Base-by-base conservation (phyloP, 78 protist genomes). In the Isochrysis galbana region DNA sequence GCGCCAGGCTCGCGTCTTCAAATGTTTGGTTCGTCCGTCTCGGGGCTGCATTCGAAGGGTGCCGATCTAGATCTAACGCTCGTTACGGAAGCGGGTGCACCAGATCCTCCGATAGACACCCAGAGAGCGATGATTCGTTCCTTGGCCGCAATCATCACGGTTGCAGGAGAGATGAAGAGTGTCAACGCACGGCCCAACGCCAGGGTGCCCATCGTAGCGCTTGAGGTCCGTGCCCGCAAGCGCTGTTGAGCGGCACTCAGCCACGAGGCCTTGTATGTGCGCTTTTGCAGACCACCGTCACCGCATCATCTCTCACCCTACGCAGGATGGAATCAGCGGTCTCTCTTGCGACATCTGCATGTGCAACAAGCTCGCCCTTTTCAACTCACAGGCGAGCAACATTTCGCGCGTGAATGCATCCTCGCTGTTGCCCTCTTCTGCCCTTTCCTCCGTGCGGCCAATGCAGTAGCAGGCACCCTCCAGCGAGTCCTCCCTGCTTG, bases 321-420 rank as follows among this genome's bases (percentile, higher is more conserved):
- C 67, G 67, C 67, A 54, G 80, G 86, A 77, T n/a, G 5, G 21
- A 14, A 19, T 23, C 34, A 36, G 39, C 14, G 48, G 86, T 19
- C 47, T 77, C 48, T 2, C 23, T 44, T 77, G 86, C 86, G 86
- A 77, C 86, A 19, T 77, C 42, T 39, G 86, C 86, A 22, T 77
- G 47, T 39, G 47, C 46, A 77, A 77, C 86, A 4, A 4, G 86
- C 86, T 77, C 0, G 86, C 47, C 11, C 29, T 77, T 32, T 46
- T 1, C 48, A 77, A 77, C 86, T 36, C 86, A 0, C 34, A 19
- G n/a, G n/a, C n/a, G n/a, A n/a, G n/a, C n/a, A n/a, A n/a, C n/a
- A n/a, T n/a, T n/a, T n/a, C n/a, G n/a, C n/a, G n/a, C n/a, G n/a
- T n/a, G n/a, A n/a, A n/a, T n/a, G n/a, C n/a, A n/a, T n/a, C n/a